Base-by-base conservation (phyloP, 129 eudicot genomes). In the Dittrichia graveolens region DNA sequence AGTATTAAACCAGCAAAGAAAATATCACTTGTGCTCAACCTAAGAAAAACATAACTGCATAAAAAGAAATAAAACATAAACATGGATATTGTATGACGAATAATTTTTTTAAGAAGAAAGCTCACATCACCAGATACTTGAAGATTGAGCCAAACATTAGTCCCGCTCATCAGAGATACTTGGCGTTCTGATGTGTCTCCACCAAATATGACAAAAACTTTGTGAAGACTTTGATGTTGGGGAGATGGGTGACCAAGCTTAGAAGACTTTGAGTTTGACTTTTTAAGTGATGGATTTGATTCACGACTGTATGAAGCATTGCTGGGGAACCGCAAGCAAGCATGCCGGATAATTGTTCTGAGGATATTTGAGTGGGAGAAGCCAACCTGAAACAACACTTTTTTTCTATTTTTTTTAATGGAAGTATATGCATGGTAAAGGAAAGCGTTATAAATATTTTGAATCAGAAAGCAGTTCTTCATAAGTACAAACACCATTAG, bases 161-260 rank as follows among this genome's bases (percentile, higher is more conserved):
- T 92, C 67, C 97, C 97, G 65, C 97, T 92, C 97, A 92, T 92
- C 46, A 92, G 96, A 54, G 97, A 92, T 63, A 92, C 97, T 81
- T 92, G 97, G 48, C 97, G 88, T 68, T 92, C 97, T 14, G 97
- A 92, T 34, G 97, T 86, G 82, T 86, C 93, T 53, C 97, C 96
- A 40, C 97, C 97, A 80, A 92, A 92, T 69, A 92, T 83, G 38
- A 92, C 94, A 80, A 80, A 92, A 56, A 87, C 94, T 75, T 92
- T 92, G 16, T 58, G 78, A 71, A 16, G 61, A 71, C 65, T 60
- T 58, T 76, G 74, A 37, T 61, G 40, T 75, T 78, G 44, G 40
- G 87, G 47, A 60, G 62, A 6, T 40, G 56, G 49, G 83, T 72
- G 66, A 43, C 40, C 67, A 67, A 38, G 57, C 71, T 79, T 70